These are phyloP conservation scores for Hypsizygus ulmarius DNA, from an alignment of 1,284 basidiomycete species.

Conservation along the genomic window DNA sequence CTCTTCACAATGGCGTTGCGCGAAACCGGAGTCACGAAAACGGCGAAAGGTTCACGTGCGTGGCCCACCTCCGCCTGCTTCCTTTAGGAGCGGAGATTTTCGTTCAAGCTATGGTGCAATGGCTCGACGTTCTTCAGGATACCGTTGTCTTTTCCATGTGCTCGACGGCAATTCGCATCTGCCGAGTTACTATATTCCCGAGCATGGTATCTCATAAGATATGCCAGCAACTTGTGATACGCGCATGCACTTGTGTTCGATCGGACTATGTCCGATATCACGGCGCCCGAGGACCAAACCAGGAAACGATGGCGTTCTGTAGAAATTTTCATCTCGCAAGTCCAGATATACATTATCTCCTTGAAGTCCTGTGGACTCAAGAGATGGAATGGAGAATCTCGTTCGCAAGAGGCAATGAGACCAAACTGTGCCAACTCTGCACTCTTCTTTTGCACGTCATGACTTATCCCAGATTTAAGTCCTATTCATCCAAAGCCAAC, in stretches of 20 bases:
- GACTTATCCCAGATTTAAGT: slow-evolving; percentile 4
- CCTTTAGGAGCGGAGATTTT: slow-evolving; percentile 5
- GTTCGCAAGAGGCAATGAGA: slow-evolving; percentile 9
- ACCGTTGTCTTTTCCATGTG: background rate
- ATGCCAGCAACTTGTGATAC: too few relatives aligned
- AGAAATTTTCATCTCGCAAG: slow-evolving; percentile 1
- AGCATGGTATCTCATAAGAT: background rate
- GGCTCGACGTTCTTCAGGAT: background rate
- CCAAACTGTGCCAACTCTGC: slow-evolving; percentile 9
- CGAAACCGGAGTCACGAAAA: slow-evolving; percentile 1
- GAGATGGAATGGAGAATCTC: slow-evolving; percentile 1
- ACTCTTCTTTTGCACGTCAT: slow-evolving; percentile 7
- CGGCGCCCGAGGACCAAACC: background rate
- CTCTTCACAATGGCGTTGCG: background rate
- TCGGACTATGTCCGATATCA: too few relatives aligned
- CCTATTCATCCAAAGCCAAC: background rate
- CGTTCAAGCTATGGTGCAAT: slow-evolving; percentile 6
- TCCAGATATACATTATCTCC: background rate
- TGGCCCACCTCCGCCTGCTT: slow-evolving; percentile 9
- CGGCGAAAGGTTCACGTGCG: slow-evolving; percentile 7
- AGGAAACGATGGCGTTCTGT: background rate
- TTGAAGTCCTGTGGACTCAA: background rate
- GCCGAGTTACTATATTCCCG: background rate
- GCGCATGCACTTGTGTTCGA: too few relatives aligned
- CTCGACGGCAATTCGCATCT: too few relatives aligned